phyloP scores from a whole-genome alignment of 495 filamentous ascomycete genomes.

The Trichoderma parareesei region DNA sequence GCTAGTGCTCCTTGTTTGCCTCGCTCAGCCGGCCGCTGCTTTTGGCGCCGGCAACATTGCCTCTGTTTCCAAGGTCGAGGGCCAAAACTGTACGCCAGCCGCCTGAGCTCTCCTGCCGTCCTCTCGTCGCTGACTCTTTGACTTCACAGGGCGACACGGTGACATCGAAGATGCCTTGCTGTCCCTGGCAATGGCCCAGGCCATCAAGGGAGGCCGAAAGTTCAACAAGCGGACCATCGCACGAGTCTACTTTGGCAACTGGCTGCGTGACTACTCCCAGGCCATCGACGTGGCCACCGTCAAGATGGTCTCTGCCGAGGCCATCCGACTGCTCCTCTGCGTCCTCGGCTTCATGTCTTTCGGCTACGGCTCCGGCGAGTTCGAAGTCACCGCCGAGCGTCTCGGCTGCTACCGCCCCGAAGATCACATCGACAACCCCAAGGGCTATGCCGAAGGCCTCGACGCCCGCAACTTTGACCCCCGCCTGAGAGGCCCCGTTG shows the following conservation, averaged over 20 bases:
- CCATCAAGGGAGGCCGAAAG: slow-evolving; percentile 65
- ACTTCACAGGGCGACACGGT: slow-evolving; percentile 66
- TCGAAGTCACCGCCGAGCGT: slow-evolving; percentile 81
- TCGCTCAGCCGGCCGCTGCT: slow-evolving; percentile 56
- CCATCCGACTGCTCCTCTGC: slow-evolving; percentile 72
- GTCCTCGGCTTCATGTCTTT: slow-evolving; percentile 55
- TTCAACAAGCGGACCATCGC: slow-evolving; percentile 84
- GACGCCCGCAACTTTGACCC: slow-evolving; percentile 77
- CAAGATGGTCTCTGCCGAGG: slow-evolving; percentile 80
- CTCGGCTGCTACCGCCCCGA: slow-evolving; percentile 84
- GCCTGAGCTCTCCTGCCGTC: neutral
- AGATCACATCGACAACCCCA: slow-evolving; percentile 76
- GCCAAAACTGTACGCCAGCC: slow-evolving; percentile 56
- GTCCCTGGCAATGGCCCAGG: slow-evolving; percentile 62
- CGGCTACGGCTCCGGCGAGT: slow-evolving; percentile 82
- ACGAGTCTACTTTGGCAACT: slow-evolving; percentile 83
- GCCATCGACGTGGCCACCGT: slow-evolving; percentile 81
- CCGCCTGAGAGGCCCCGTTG: slow-evolving; percentile 70
- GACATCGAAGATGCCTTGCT: slow-evolving; percentile 91
- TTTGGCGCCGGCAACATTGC: slow-evolving; percentile 88
- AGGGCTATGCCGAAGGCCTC: slow-evolving; percentile 73
- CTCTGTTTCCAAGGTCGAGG: slow-evolving; percentile 66
- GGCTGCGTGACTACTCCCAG: slow-evolving; percentile 78
- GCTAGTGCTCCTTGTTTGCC: slow-evolving; percentile 46
- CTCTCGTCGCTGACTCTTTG: slow-evolving; percentile 14